Percentiles rank a stretch among this genome's conserved stretches.
Conservation (phyloP, 2,329 filamentous ascomycete genomes). For the Colletotrichum sp. region DNA sequence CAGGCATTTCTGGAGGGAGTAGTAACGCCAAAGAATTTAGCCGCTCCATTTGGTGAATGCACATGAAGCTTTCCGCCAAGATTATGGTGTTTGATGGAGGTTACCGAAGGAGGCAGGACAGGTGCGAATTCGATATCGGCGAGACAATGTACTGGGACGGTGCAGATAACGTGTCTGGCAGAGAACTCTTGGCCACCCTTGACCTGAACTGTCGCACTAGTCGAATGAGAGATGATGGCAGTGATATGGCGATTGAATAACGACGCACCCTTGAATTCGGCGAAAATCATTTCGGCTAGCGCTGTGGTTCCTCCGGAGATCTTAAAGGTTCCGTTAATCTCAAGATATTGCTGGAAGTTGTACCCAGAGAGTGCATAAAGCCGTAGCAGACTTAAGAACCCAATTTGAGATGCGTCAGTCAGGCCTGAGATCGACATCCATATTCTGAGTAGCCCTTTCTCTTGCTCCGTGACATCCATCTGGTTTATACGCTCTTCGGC, state of each 20-base stretch:
- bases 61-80: background rate
- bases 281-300: background rate
- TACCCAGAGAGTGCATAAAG: background rate
- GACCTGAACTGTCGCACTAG: background rate
- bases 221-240: fast-evolving
- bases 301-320: background rate
- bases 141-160: background rate
- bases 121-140: background rate
- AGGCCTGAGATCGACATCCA: background rate
- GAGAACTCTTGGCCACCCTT: background rate
- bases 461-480: background rate
- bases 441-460: background rate
- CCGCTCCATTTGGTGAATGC: background rate
- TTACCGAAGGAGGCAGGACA: background rate
- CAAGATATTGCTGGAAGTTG: background rate
- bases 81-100: background rate
- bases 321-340: background rate
- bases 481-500: background rate
- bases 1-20: background rate
- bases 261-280: background rate
- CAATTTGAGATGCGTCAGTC: background rate
- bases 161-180: background rate
- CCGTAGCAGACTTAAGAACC: background rate
- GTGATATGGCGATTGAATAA: background rate
- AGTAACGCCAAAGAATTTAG: background rate